Conservation (phyloP, 176 grass and related monocot species). For the Cenchrus purpureus region DNA sequence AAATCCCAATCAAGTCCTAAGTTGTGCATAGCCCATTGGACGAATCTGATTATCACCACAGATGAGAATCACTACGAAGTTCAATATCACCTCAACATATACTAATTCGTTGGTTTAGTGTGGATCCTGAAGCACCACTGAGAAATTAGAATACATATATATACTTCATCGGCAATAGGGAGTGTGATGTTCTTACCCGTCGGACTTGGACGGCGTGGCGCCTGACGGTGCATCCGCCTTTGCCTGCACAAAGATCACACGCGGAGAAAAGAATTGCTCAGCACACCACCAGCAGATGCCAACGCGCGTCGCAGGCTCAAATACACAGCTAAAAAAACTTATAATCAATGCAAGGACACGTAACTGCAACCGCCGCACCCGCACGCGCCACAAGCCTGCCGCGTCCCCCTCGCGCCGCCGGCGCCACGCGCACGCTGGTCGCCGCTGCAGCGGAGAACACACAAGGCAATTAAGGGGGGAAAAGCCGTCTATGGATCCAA, state of each 20-base stretch:
- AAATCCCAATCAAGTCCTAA: not conserved
- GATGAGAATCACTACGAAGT: not conserved
- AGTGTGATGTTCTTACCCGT: conserved; percentile 31
- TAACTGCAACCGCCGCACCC: conserved; percentile 44
- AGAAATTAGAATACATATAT: not conserved
- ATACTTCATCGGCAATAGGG: not conserved
- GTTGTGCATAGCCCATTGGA: not conserved
- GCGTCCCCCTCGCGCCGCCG: not conserved
- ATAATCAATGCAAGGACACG: conserved; percentile 11
- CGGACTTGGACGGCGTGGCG: conserved; percentile 21
- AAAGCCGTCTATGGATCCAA: not conserved
- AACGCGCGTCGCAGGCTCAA: not conserved
- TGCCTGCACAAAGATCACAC: conserved; percentile 26
- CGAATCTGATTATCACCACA: not conserved
- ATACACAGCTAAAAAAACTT: not conserved
- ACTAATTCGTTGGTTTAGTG: not conserved
- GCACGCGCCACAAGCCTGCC: conserved; percentile 25
- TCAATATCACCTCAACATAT: not conserved
- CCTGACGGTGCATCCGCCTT: conserved; percentile 47
- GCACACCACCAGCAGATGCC: conserved; percentile 7
- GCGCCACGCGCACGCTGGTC: conserved; percentile 30
- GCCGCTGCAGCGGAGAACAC: conserved; percentile 29
- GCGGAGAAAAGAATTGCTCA: not conserved
- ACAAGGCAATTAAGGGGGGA: not conserved
- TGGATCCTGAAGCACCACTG: not conserved